Conservation (phyloP, 148 eudicot species). For the Rhododendron williamsianum region DNA sequence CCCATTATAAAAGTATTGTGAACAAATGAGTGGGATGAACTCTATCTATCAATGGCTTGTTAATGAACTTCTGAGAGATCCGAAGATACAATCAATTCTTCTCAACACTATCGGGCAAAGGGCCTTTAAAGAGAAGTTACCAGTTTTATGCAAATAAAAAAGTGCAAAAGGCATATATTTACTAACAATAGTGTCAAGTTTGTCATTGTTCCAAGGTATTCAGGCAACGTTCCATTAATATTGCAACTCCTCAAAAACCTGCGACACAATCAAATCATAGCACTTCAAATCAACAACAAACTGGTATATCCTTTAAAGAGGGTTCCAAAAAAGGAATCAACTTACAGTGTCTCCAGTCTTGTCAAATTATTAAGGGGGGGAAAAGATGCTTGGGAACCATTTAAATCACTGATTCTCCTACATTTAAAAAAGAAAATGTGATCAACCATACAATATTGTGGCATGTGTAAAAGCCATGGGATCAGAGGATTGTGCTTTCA, state of each 20-base stretch:
- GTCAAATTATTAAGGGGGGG: conserved; percentile 14
- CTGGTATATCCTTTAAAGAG: neutral
- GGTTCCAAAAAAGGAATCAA: neutral
- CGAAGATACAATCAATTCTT: neutral
- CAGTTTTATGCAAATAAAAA: neutral
- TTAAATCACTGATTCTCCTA: conserved; percentile 42
- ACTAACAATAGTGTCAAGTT: conserved; percentile 21
- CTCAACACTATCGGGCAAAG: neutral
- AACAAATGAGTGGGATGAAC: too few relatives aligned
- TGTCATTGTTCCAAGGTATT: conserved; percentile 14
- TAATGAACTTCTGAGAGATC: neutral
- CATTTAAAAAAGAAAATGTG: neutral
- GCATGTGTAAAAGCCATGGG: too few relatives aligned
- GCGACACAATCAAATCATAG: neutral
- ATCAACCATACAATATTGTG: neutral
- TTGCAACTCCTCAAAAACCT: conserved; percentile 30
- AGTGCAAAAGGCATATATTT: neutral
- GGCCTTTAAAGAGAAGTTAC: neutral
- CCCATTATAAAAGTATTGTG: too few relatives aligned
- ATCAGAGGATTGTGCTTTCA: neutral
- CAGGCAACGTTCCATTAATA: conserved; percentile 19
- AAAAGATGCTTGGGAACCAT: conserved; percentile 13
- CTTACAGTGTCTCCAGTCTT: conserved; percentile 14
- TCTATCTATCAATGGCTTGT: neutral
- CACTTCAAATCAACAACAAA: neutral